Percentiles rank a stretch among this genome's conserved stretches.
Conservation (phyloP, 805 yeast species). For the Groenewaldozyma salmanticensis region DNA sequence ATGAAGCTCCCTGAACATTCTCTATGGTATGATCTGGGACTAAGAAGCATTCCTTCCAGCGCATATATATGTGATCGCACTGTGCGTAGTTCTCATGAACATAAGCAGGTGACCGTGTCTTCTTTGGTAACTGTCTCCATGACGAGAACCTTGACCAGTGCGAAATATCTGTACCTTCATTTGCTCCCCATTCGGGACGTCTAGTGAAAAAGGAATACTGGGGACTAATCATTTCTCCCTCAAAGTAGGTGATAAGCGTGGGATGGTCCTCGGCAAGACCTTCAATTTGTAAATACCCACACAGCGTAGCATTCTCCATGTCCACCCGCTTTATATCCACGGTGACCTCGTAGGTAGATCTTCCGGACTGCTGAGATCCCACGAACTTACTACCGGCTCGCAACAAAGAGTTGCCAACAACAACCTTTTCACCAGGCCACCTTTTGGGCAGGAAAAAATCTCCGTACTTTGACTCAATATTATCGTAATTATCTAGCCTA, state of each 20-base stretch:
- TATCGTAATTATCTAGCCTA: too few relatives aligned
- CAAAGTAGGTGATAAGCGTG: slow-evolving; percentile 59
- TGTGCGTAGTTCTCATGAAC: slow-evolving; percentile 25
- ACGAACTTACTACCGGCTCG: slow-evolving; percentile 52
- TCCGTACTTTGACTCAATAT: too few relatives aligned
- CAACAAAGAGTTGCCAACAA: slow-evolving; percentile 35
- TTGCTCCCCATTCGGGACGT: slow-evolving; percentile 50
- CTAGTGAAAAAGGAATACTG: slow-evolving; percentile 50
- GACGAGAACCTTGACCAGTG: slow-evolving; percentile 57
- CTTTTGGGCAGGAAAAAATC: too few relatives aligned
- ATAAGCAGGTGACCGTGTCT: slow-evolving; percentile 22
- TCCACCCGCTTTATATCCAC: slow-evolving; percentile 68
- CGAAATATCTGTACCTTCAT: slow-evolving; percentile 49
- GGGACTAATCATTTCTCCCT: slow-evolving; percentile 59
- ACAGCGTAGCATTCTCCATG: slow-evolving; percentile 37
- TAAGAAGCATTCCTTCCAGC: slow-evolving; percentile 89
- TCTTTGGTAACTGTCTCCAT: slow-evolving; percentile 29
- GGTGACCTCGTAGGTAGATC: slow-evolving; percentile 52
- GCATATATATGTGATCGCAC: slow-evolving; percentile 61
- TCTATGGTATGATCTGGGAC: slow-evolving; percentile 68
- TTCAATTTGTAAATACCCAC: slow-evolving; percentile 57
- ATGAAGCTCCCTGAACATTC: slow-evolving; percentile 64
- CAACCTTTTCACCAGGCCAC: too few relatives aligned
- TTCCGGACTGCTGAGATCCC: slow-evolving; percentile 66
- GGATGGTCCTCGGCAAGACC: slow-evolving; percentile 54